Conservation (phyloP, 768 basidiomycete genomes). For the Dacryopinax primogenitus region DNA sequence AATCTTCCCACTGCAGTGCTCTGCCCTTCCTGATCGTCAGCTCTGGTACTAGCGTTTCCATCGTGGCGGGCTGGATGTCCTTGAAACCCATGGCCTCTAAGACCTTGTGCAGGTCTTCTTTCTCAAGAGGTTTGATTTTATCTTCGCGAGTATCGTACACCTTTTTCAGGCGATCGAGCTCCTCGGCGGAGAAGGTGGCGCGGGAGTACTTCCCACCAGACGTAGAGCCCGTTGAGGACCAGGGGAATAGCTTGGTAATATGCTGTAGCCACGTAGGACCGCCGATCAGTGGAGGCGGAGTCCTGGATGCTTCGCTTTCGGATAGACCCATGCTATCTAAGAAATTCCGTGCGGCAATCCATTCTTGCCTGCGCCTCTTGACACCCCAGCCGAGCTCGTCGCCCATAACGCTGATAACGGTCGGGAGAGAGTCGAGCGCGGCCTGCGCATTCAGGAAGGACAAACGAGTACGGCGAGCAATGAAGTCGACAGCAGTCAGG, state of each 20-base stretch:
- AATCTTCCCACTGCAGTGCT: constrained; percentile 67
- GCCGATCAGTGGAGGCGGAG: constrained; percentile 22
- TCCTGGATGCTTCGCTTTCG: constrained; percentile 10
- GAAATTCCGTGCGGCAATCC: constrained; percentile 49
- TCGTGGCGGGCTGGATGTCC: constrained; percentile 22
- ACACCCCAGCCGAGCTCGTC: constrained; percentile 68
- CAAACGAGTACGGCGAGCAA: constrained; percentile 84
- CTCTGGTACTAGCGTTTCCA: constrained; percentile 27
- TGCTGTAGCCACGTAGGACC: constrained; percentile 18
- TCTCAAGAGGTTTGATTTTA: constrained; percentile 6
- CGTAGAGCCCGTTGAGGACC: not conserved
- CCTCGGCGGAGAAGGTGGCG: constrained; percentile 12
- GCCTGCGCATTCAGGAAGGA: constrained; percentile 86
- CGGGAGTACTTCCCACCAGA: constrained; percentile 19
- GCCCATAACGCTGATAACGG: constrained; percentile 83
- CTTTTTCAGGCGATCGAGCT: constrained; percentile 11
- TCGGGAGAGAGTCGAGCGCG: constrained; percentile 70
- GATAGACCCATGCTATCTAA: constrained; percentile 76
- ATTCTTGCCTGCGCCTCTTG: constrained; percentile 45
- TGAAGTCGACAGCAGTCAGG: constrained; percentile 78
- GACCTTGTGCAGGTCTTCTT: constrained; percentile 58
- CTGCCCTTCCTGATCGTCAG: constrained; percentile 31
- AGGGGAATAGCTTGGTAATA: not conserved
- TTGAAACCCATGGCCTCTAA: constrained; percentile 62
- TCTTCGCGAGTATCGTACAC: constrained; percentile 11